A percentile compares a stretch with the other conserved stretches of the same genome.
phyloP scores from a whole-genome alignment of 371 early-diverging fungal species.

The Actinomortierella wolfii region DNA sequence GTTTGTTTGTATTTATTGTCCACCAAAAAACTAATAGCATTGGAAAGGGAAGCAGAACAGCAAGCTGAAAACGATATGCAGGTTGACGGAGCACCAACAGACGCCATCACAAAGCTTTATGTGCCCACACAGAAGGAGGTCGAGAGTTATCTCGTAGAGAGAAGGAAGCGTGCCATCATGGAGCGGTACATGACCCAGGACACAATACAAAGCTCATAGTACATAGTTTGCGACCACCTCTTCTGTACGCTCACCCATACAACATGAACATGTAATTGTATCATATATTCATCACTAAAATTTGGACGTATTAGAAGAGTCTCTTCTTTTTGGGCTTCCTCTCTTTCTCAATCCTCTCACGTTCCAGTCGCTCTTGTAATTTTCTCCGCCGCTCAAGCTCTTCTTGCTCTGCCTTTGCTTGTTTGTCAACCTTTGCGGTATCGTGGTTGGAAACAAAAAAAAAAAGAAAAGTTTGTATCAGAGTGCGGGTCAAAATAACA shows the following conservation, averaged over 20 bases:
- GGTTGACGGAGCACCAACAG: conserved; percentile 38
- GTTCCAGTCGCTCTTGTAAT: conserved; percentile 29
- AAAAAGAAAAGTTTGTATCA: background rate
- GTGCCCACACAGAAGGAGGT: conserved; percentile 76
- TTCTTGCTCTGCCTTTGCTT: conserved; percentile 17
- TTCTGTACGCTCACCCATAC: too few relatives aligned
- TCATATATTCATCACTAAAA: too few relatives aligned
- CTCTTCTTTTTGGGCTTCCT: conserved; percentile 31
- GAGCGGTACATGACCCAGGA: conserved; percentile 47
- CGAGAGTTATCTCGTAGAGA: conserved; percentile 74
- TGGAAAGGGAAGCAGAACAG: conserved; percentile 33
- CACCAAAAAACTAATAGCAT: conserved; percentile 9
- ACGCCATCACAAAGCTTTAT: conserved; percentile 26
- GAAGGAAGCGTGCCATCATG: conserved; percentile 62
- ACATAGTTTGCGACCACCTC: too few relatives aligned
- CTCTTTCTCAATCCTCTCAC: conserved; percentile 23
- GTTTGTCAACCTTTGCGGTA: background rate
- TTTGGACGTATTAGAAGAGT: conserved; percentile 8
- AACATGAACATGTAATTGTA: too few relatives aligned
- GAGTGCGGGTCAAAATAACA: background rate
- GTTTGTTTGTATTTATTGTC: background rate
- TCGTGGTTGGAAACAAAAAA: background rate
- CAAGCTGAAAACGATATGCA: conserved; percentile 43
- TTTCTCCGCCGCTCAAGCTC: conserved; percentile 26
- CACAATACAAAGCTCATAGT: conserved; percentile 7